phyloP scores from a whole-genome alignment of 1,284 basidiomycete species.

The Naganishia sp. region DNA sequence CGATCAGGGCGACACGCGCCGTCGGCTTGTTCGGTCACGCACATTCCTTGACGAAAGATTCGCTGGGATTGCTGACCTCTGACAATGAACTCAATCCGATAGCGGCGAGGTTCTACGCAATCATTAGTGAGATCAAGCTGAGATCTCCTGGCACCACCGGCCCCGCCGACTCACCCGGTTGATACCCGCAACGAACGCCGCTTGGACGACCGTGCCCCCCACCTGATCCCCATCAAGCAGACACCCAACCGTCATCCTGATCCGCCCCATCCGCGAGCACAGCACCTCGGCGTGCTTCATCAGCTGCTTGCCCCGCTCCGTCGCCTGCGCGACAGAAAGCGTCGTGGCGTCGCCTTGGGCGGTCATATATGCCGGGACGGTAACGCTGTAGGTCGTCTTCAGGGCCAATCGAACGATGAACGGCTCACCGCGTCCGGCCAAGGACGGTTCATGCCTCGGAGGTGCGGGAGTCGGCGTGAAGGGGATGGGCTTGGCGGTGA shows the following conservation, averaged over 20 bases:
- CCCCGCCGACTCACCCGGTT: background rate
- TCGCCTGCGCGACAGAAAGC: background rate
- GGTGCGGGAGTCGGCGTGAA: background rate
- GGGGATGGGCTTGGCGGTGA: constrained; percentile 14
- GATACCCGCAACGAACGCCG: background rate
- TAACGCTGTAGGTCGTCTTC: constrained; percentile 12
- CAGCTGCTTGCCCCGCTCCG: constrained; percentile 4
- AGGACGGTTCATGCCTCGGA: background rate
- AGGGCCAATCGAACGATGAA: constrained; percentile 12
- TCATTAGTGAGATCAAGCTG: background rate
- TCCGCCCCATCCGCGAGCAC: constrained; percentile 2
- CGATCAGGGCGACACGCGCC: background rate
- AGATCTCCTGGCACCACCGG: too few relatives aligned
- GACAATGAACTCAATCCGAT: constrained; percentile 5
- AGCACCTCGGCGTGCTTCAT: constrained; percentile 18
- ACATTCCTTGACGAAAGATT: background rate
- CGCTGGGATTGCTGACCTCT: background rate
- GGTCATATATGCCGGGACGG: constrained; percentile 5
- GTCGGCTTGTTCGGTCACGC: background rate
- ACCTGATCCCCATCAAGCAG: background rate
- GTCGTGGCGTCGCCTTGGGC: too few relatives aligned
- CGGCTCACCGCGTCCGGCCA: background rate
- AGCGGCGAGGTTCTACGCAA: background rate
- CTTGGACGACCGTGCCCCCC: background rate
- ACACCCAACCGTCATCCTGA: constrained; percentile 1